Base-by-base conservation (phyloP, 805 yeast genomes). In the Gaillardinia entomophila region DNA sequence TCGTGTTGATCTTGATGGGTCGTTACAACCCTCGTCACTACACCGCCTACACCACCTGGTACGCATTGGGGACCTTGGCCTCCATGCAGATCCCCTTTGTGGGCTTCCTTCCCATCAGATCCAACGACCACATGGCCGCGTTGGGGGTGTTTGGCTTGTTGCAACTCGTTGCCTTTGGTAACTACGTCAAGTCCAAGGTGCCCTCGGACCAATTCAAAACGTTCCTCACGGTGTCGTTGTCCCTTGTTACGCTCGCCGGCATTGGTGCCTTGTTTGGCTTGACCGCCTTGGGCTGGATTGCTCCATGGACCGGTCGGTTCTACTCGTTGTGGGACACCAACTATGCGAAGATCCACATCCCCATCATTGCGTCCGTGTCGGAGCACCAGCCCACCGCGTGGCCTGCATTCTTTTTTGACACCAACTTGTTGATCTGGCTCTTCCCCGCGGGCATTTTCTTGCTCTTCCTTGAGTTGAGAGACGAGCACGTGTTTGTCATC, bases 351-450 rank as follows among this genome's bases (percentile, higher is more conserved):
- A 84, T 92, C 45, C 98, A 92, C 57, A 92, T 92, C 50, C 99
- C 98, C 28, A 92, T 92, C 55, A 92, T 92, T 62, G 98, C 99
- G 2, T 89, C 97, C 3, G 98, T 92, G 24, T 86, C 96, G 11
- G 99, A 92, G 67, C 99, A 92, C 69, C 99, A 92, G 71, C 99
- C 99, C 38, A 90, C 97, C n/a, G 96, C 98, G 3, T 92, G 99
- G 99, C 95, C 97, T 8, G 79, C 97, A 10, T 94, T 92, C 60
- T 92, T 87, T 75, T 86, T 90, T 56, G 98, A 92, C 59, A 81
- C 92, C 32, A 85, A 79, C 50, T 76, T 90, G 71, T 71, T 92
- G 62, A 85, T 90, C 50, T 94, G 98, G 98, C 71, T 92, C 46
- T 92, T 92, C 85, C 98, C 99, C 33, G 97, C 89, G 4, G 99